Base-by-base conservation (phyloP, 2,329 filamentous ascomycete species). In the Epicoccum nigrum region DNA sequence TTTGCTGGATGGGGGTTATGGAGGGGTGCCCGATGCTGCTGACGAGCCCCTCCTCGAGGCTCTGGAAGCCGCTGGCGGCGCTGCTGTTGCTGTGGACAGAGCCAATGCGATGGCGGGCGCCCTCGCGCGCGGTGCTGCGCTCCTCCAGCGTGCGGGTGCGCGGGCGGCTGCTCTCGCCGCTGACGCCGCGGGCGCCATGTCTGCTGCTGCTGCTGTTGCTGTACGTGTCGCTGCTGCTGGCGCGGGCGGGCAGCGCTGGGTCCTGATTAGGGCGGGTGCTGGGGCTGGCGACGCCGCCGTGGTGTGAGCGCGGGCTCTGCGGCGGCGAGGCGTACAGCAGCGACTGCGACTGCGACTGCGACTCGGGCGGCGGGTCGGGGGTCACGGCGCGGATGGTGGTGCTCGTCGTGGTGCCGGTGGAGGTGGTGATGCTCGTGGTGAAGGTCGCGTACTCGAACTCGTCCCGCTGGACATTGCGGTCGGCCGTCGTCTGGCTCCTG, bases 71-170 rank as follows among this genome's bases (percentile, higher is more conserved):
- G 39, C 83, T 77, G 4, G 84, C 82, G 4, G 79, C 75, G 7
- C 84, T 80, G 41, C 47, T 87, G 44, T 46, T 51, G 28, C 86
- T 87, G 60, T 87, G 86, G 61, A 90, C 83, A 21, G 88, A 90
- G 41, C 87, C 86, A 34, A 90, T 83, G 43, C 87, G 81, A 62
- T 86, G 83, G 43, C 87, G 82, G 60, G 76, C 79, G 8, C 49
- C n/a, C 51, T 84, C 65, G 33, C 72, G 73, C 12, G 72, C 64
- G 7, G 70, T 68, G 52, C 55, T 58, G 19, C 73, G 63, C 55
- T 79, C 79, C 39, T 81, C 79, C 44, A 81, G 64, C 13, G 80
- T 83, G 41, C 78, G 71, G 35, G 80, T 82, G 23, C 81, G 74
- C 35, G 79, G 78, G 39, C 80, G 71, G 32, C 47, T 44, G 28